Conservation (phyloP, 305 asterid genomes). For the Fraxinus greggii region DNA sequence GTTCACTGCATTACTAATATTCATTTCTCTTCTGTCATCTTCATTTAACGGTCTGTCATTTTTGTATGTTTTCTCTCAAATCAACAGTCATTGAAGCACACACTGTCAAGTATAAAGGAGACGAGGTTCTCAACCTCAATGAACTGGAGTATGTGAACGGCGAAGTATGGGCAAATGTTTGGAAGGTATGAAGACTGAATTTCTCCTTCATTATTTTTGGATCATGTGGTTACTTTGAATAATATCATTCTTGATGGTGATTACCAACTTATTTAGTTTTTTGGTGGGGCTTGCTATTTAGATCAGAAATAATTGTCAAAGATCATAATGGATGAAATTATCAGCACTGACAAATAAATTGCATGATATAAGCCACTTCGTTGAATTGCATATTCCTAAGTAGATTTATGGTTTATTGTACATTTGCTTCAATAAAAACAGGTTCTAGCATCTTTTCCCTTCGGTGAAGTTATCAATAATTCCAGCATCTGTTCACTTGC, state of each 20-base stretch:
- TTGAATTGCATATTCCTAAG: neutral
- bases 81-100: constrained; percentile 54
- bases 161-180: constrained; percentile 96
- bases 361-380: neutral
- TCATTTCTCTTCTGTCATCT: neutral
- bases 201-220: constrained; percentile 5
- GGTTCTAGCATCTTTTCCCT: neutral
- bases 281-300: neutral
- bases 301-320: neutral
- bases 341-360: neutral
- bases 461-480: neutral
- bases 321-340: neutral
- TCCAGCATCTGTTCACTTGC: neutral
- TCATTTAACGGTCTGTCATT: neutral
- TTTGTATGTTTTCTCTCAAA: constrained; percentile 3
- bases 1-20: neutral
- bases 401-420: neutral
- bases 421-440: neutral
- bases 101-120: constrained; percentile 64
- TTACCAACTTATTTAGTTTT: neutral
- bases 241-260: neutral
- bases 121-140: constrained; percentile 70
- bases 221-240: neutral
- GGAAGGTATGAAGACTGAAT: constrained; percentile 47
- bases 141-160: constrained; percentile 86